Base-by-base conservation (phyloP, 352 stramenopile species). In the Plasmopara muralis region DNA sequence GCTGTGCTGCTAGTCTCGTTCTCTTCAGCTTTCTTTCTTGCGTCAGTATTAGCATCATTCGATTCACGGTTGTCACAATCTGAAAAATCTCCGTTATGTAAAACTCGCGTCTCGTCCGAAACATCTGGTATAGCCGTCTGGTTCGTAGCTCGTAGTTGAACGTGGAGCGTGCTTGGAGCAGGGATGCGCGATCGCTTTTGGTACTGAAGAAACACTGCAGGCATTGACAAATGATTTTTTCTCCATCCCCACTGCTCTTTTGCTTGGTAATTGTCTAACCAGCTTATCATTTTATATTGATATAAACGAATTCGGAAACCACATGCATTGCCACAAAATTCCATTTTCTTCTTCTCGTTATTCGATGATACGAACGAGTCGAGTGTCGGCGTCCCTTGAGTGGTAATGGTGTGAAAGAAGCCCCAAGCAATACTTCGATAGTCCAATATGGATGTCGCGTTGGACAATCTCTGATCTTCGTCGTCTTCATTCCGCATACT, bases 241-340 rank as follows among this genome's bases (percentile, higher is more conserved):
- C 56, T 63, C 64, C 57, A 83, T 5, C 61, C 60, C 62, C 76
- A 86, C 30, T 84, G 66, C 0, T 49, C 45, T 35, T 60, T 76
- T 2, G 75, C 77, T 60, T 88, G 77, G 13, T 76, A 77, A n/a
- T 64, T 46, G 42, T 85, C 75, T 34, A 84, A 63, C 75, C 77
- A 88, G 12, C 69, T 77, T 9, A 87, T n/a, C 5, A 65, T 37
- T 33, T 83, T 71, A 45, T 79, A 87, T 15, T 78, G 50, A 30
- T 72, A 84, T 40, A 89, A 55, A 35, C 84, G 74, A 2, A 89
- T 46, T 9, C 69, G 74, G 14, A 71, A 35, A 6, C 44, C 47
- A 40, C 64, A 70, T 5, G 51, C 33, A 16, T 63, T 57, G 10
- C 52, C 34, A 18, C 55, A 55, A 5, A 34, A 42, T 20, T 37